These are phyloP conservation scores for Eucalyptus leucophloia DNA, from an alignment of 345 rosid genomes.

Conservation along the genomic window DNA sequence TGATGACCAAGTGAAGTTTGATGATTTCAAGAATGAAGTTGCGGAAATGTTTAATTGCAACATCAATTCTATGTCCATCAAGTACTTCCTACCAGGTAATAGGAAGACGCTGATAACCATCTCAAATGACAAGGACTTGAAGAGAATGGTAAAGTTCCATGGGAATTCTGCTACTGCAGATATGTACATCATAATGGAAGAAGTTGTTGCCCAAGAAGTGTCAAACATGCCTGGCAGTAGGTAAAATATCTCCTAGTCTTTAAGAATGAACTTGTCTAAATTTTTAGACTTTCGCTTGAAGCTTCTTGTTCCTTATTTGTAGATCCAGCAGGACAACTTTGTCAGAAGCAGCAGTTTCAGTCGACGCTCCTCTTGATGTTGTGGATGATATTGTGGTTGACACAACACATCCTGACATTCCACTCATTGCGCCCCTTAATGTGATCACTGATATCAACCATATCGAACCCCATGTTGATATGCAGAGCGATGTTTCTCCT, in stretches of 20 bases:
- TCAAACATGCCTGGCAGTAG: constrained; percentile 86
- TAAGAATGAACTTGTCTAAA: neutral
- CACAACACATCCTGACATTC: constrained; percentile 19
- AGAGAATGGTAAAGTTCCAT: constrained; percentile 57
- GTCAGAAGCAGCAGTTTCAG: constrained; percentile 53
- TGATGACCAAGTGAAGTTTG: constrained; percentile 31
- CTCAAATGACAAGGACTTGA: constrained; percentile 59
- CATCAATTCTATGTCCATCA: constrained; percentile 31
- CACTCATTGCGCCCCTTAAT: constrained; percentile 21
- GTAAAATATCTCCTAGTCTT: constrained; percentile 17
- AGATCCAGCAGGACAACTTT: constrained; percentile 91
- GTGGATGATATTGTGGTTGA: constrained; percentile 33
- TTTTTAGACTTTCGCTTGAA: neutral
- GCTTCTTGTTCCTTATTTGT: constrained; percentile 1
- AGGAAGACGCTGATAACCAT: constrained; percentile 68
- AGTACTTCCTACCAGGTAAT: constrained; percentile 86
- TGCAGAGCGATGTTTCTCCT: constrained; percentile 41
- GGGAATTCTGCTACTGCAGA: constrained; percentile 40
- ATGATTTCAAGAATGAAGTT: constrained; percentile 51
- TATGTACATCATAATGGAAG: constrained; percentile 54
- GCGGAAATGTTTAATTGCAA: constrained; percentile 53
- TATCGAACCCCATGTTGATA: constrained; percentile 12
- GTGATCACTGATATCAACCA: constrained; percentile 29
- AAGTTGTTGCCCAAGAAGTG: constrained; percentile 34
- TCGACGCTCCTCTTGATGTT: constrained; percentile 14